Conservation (phyloP, 2,329 filamentous ascomycete genomes). For the Stenocarpella maydis region DNA sequence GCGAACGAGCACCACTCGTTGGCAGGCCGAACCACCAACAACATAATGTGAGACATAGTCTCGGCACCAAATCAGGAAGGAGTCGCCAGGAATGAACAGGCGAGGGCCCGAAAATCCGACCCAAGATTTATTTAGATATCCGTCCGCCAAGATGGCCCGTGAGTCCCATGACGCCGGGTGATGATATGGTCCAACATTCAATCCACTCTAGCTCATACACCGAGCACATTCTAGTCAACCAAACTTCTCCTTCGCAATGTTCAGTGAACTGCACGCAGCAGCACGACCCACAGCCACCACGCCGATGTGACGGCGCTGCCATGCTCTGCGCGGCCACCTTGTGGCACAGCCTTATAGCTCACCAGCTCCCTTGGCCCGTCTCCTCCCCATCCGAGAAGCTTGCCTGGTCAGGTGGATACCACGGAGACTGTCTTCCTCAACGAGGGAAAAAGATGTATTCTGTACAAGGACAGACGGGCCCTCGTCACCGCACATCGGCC, state of each 20-base stretch:
- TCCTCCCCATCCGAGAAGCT: neutral
- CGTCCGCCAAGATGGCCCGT: neutral
- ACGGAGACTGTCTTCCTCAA: neutral
- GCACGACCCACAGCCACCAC: neutral
- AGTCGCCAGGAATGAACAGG: neutral
- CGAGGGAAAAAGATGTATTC: neutral
- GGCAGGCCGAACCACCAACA: neutral
- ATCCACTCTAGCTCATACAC: neutral
- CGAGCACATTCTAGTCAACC: neutral
- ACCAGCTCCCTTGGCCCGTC: neutral
- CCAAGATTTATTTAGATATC: neutral
- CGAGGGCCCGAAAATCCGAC: neutral
- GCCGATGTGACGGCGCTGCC: neutral
- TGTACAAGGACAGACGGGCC: neutral
- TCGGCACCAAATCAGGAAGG: neutral
- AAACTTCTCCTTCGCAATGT: neutral
- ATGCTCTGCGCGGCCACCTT: neutral
- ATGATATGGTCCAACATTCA: neutral
- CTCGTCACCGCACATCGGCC: neutral
- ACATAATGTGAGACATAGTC: slow-evolving; percentile 4
- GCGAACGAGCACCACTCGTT: slow-evolving; percentile 14
- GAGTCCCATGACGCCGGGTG: neutral
- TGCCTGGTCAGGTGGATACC: neutral
- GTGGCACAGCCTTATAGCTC: neutral
- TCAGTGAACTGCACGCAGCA: neutral